Evolutionary conservation across 805 yeast species (phyloP).

Genomic region (Cyberlindnera euphorbiae): DNA sequence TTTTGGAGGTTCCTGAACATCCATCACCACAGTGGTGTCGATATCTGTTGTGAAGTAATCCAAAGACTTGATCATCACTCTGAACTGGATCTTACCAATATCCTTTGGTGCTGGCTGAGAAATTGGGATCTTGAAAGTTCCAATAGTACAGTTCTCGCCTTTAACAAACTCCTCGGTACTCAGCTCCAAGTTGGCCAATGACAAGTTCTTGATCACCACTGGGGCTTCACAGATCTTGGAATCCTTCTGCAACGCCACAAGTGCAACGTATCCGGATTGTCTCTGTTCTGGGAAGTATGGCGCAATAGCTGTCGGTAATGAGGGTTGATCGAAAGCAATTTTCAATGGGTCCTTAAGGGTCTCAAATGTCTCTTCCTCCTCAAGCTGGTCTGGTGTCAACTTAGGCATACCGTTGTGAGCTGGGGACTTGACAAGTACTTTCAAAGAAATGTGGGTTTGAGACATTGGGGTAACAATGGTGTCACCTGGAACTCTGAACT

Average conservation of each 20-base stretch:
- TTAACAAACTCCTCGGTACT: constrained; percentile 43
- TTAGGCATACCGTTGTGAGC: constrained; percentile 43
- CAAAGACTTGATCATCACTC: constrained; percentile 64
- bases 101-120: constrained; percentile 74
- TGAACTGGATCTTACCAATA: constrained; percentile 60
- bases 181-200: constrained; percentile 50
- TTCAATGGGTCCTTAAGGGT: constrained; percentile 67
- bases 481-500: constrained; percentile 88
- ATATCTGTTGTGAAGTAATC: constrained; percentile 81
- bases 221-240: constrained; percentile 73
- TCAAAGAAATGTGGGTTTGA: constrained; percentile 67
- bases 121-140: constrained; percentile 73
- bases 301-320: constrained; percentile 57
- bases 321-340: constrained; percentile 64
- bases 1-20: constrained; percentile 57
- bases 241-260: constrained; percentile 70
- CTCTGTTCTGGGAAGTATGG: constrained; percentile 69
- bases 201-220: constrained; percentile 44
- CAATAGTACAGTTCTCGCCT: constrained; percentile 38
- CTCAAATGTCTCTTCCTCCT: constrained; percentile 61
- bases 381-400: constrained; percentile 30
- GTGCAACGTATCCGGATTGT: constrained; percentile 57
- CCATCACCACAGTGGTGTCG: constrained; percentile 63
- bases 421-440: constrained; percentile 72
- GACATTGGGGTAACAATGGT: constrained; percentile 63